Evolutionary conservation across 352 stramenopile species (phyloP).

Genomic region (Pythium periplocum): DNA sequence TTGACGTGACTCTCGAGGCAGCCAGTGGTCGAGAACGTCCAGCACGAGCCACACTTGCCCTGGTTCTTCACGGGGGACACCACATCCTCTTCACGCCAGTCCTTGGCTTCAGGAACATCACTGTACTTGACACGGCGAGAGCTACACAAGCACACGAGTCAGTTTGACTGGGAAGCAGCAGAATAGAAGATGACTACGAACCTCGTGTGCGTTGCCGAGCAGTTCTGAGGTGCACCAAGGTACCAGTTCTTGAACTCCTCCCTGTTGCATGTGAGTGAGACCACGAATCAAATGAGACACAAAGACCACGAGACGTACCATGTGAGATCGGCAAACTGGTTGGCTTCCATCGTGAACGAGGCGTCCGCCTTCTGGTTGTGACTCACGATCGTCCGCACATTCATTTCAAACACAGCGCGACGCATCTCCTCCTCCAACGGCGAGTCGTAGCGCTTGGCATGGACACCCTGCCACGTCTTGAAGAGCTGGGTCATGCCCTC

Average conservation of each 20-base stretch:
- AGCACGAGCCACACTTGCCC: conserved; percentile 97
- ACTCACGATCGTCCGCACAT: conserved; percentile 45
- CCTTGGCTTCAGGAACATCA: conserved; percentile 81
- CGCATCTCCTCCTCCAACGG: conserved; percentile 45
- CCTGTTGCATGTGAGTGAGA: conserved; percentile 15
- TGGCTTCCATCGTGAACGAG: conserved; percentile 68
- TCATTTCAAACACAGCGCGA: conserved; percentile 48
- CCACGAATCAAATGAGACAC: no score
- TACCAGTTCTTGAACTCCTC: conserved; percentile 72
- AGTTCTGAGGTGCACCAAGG: conserved; percentile 61
- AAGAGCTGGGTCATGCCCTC: conserved; percentile 38
- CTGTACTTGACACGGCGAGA: conserved; percentile 14
- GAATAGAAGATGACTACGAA: conserved; percentile 5
- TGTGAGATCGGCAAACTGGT: conserved; percentile 69
- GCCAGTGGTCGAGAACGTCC: conserved; percentile 98
- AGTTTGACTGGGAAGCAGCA: neutral
- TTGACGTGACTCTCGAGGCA: conserved; percentile 96
- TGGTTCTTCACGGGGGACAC: conserved; percentile 99
- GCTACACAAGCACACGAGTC: neutral
- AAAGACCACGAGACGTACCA: conserved; percentile 46
- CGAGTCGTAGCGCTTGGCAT: conserved; percentile 49
- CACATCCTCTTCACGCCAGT: conserved; percentile 92
- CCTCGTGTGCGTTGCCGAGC: conserved; percentile 50
- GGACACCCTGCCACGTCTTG: conserved; percentile 33
- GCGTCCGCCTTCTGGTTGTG: conserved; percentile 49